A percentile compares a stretch with the other conserved stretches of the same genome.
Conservation (phyloP, 1,284 basidiomycete genomes). For the Rhodotorula sp. region DNA sequence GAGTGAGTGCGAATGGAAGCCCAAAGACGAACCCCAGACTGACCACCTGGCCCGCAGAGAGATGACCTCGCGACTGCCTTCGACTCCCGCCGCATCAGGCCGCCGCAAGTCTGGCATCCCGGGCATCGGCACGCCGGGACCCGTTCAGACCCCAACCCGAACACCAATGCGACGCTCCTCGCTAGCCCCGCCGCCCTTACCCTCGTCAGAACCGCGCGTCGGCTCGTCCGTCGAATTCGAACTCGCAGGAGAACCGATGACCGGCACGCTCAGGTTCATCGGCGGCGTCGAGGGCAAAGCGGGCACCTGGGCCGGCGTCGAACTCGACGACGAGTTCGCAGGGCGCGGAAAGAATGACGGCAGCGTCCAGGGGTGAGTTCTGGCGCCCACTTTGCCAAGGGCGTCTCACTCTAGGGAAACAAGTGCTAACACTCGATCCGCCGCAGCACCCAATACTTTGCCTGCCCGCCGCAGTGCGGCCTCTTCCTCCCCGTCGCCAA, state of each 20-base stretch:
- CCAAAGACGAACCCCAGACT: too few species aligned
- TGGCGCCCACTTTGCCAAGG: too few species aligned
- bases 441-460: conserved; percentile 74
- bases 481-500: conserved; percentile 84
- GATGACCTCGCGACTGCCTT: too few species aligned
- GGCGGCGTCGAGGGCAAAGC: conserved; percentile 81
- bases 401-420: neutral
- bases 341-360: conserved; percentile 98
- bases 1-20: too few species aligned
- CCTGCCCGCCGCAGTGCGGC: conserved; percentile 78
- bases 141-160: too few species aligned
- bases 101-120: too few species aligned
- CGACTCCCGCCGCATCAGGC: too few species aligned
- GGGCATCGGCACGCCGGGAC: too few species aligned
- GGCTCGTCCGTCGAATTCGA: conserved; percentile 81
- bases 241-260: conserved; percentile 66
- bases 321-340: conserved; percentile 74
- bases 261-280: conserved; percentile 73
- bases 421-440: neutral
- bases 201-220: conserved; percentile 45
- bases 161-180: too few species aligned
- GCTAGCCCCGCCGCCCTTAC: too few species aligned
- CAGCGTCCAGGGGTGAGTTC: conserved; percentile 80
- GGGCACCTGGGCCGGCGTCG: conserved; percentile 86
- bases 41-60: too few species aligned